Evolutionary conservation across 148 eudicot genomes (phyloP), one percentile per base, ranked within the genome.

Genomic region (Arctostaphylos glauca): DNA sequence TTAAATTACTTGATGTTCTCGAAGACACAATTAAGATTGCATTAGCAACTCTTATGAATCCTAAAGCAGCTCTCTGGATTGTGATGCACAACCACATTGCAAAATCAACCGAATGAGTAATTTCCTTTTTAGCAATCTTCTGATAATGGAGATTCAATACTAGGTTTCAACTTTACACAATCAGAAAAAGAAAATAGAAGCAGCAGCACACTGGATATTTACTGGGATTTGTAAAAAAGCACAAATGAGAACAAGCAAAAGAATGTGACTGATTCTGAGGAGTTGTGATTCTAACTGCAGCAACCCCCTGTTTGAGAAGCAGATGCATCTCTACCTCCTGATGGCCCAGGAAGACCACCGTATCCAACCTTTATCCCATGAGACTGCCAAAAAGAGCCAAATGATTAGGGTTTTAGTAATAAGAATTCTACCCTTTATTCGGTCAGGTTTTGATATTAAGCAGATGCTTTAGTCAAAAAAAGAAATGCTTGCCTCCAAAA

Each of bases 301-400:
- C 98, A 94, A 43, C 88, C 92, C 16, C 98, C 97, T 38, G 86
- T 90, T 89, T 91, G 97, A 81, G 98, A 85, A 83, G 90, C 78
- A 7, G 94, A 83, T 19, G 92, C 92, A 81, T 92, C 96, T 88
- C 96, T 91, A 74, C 97, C 97, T 38, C 91, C 88, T 16, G 97
- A 85, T 43, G 93, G 82, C 80, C 97, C 97, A 31, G 90, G 97
- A 31, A 94, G 87, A 77, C 96, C 96, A n/a, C 98, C 98, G 81
- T 92, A 94, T 85, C 99, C 99, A 53, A 96, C 92, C 87, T 96
- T 96, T 55, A 96, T 96, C 53, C 99, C 99, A 56, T 91, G 86
- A 5, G 98, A 96, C 99, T 96, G 89, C 88, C 49, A 84, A 77
- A 53, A 16, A 48, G 12, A 25, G 21, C 48, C 47, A 80, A 50